Conservation (phyloP, 441 rosid genomes). For the Populus hybrid region DNA sequence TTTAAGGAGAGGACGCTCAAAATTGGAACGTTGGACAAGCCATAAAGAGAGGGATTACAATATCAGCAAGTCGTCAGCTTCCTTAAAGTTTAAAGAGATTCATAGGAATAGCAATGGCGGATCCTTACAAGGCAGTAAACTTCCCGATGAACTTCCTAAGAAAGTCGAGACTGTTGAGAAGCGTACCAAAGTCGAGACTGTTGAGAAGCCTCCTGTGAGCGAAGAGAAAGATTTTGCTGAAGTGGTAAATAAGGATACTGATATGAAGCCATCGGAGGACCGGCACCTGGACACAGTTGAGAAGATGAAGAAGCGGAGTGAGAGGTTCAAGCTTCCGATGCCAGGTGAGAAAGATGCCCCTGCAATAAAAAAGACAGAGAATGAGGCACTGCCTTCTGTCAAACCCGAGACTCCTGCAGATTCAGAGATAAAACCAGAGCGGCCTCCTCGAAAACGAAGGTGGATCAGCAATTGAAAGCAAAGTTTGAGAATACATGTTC, state of each 20-base stretch:
- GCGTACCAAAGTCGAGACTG: conserved; percentile 41
- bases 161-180: conserved; percentile 36
- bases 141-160: conserved; percentile 35
- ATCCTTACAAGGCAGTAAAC: conserved; percentile 35
- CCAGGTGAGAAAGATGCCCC: conserved; percentile 67
- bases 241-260: conserved; percentile 52
- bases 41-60: conserved; percentile 79
- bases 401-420: conserved; percentile 53
- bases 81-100: conserved; percentile 60
- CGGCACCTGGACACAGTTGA: conserved; percentile 89
- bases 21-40: conserved; percentile 95
- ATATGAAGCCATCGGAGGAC: conserved; percentile 55
- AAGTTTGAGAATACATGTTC: conserved; percentile 10
- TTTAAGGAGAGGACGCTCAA: conserved; percentile 81
- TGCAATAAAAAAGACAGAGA: conserved; percentile 65
- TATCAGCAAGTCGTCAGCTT: conserved; percentile 52
- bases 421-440: conserved; percentile 78
- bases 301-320: conserved; percentile 96
- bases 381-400: conserved; percentile 46
- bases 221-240: conserved; percentile 49
- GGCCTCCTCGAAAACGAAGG: conserved; percentile 88
- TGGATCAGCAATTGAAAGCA: conserved; percentile 66
- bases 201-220: conserved; percentile 34
- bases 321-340: conserved; percentile 96
- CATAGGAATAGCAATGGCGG: conserved; percentile 46